phyloP scores from a whole-genome alignment of 805 yeast genomes.

The Candida xyloterini region DNA sequence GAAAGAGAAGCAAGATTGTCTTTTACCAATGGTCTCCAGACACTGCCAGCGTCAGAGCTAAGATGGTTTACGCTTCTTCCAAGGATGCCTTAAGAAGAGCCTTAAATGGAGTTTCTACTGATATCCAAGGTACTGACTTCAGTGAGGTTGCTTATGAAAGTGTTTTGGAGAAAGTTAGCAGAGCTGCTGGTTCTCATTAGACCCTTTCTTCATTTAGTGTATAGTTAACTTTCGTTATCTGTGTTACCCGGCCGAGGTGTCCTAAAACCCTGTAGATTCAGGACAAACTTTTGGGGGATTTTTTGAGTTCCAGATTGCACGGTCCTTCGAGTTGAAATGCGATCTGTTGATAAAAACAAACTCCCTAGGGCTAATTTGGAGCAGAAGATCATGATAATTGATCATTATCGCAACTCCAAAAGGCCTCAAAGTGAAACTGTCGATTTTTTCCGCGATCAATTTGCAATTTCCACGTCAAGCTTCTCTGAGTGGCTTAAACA shows the following conservation, averaged over 20 bases:
- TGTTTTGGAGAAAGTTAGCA: slow-evolving; percentile 84
- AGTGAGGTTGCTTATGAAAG: slow-evolving; percentile 95
- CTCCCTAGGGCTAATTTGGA: slow-evolving; percentile 55
- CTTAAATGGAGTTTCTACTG: slow-evolving; percentile 89
- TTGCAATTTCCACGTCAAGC: slow-evolving; percentile 57
- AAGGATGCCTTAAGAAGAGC: slow-evolving; percentile 98
- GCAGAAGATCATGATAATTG: slow-evolving; percentile 54
- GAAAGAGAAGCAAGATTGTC: slow-evolving; percentile 75
- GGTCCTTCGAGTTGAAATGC: slow-evolving; percentile 6
- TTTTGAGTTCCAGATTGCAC: slow-evolving; percentile 4
- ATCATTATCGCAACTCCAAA: slow-evolving; percentile 45
- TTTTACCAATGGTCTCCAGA: slow-evolving; percentile 96
- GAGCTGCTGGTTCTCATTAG: slow-evolving; percentile 68
- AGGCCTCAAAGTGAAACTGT: slow-evolving; percentile 59
- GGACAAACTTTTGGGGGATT: slow-evolving; percentile 3
- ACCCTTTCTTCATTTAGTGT: not conserved
- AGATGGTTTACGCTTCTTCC: slow-evolving; percentile 99
- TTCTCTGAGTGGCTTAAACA: slow-evolving; percentile 61
- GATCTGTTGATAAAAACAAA: slow-evolving; percentile 11
- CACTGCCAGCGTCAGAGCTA: slow-evolving; percentile 89
- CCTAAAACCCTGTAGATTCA: slow-evolving; percentile 5
- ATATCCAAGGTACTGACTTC: slow-evolving; percentile 96
- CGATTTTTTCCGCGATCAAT: slow-evolving; percentile 45
- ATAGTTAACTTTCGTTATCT: slow-evolving; percentile 11
- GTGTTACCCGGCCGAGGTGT: slow-evolving; percentile 11